phyloP scores from a whole-genome alignment of 2,329 filamentous ascomycete genomes.

The Akanthomyces dipterigenus region DNA sequence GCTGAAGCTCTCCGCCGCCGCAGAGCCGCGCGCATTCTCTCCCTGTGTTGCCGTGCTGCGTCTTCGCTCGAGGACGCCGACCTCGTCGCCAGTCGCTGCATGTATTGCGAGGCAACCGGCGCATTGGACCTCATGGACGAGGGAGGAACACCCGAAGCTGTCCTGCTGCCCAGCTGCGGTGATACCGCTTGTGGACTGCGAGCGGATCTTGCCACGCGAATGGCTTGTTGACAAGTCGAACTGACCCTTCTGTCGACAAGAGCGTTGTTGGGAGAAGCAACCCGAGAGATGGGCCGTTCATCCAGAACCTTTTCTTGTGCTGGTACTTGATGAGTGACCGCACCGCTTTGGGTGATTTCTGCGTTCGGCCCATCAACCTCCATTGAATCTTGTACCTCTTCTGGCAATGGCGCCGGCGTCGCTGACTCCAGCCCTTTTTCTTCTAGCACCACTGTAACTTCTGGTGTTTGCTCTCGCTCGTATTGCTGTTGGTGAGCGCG shows the following conservation, averaged over 20 bases:
- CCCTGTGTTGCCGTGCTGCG: constrained; percentile 17
- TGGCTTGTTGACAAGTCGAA: not conserved
- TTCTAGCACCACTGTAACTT: not conserved
- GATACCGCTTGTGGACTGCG: not conserved
- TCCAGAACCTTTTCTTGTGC: not conserved
- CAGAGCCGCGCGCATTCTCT: constrained; percentile 22
- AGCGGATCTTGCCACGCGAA: not conserved
- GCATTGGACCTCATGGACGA: constrained; percentile 13
- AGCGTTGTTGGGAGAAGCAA: not conserved
- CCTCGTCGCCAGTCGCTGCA: constrained; percentile 16
- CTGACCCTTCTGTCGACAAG: not conserved
- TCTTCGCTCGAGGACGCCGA: constrained; percentile 12
- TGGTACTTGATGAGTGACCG: not conserved
- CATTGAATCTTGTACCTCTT: not conserved
- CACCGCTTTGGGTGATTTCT: not conserved
- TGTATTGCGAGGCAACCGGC: constrained; percentile 19
- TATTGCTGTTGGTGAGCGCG: not conserved
- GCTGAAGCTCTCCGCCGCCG: constrained; percentile 18
- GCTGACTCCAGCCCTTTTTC: not conserved
- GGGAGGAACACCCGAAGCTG: constrained; percentile 16
- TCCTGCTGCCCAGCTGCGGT: not conserved
- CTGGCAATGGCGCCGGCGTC: not conserved
- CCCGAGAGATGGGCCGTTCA: not conserved
- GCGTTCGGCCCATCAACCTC: not conserved
- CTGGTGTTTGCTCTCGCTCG: not conserved